These are phyloP conservation scores for Mycocentrospora acerina DNA, from an alignment of 2,329 filamentous ascomycete genomes.

Conservation along the genomic window DNA sequence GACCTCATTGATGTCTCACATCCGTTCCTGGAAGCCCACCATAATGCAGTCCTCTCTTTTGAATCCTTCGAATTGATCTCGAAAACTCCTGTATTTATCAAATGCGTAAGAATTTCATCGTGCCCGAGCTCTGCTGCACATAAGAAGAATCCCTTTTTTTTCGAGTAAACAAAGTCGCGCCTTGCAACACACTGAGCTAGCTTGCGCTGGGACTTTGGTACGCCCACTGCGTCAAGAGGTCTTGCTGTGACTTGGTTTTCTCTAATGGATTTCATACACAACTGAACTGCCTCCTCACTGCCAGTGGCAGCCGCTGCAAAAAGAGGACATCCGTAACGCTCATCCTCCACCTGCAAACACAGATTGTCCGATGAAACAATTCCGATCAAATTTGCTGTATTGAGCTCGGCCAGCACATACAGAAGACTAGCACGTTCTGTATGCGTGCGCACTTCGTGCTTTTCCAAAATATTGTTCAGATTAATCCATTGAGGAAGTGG, in stretches of 20 bases:
- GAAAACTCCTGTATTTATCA: conserved; percentile 18
- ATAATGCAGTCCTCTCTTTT: conserved; percentile 5
- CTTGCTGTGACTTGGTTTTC: conserved; percentile 13
- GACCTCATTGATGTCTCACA: conserved; percentile 1
- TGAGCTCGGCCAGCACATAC: conserved; percentile 24
- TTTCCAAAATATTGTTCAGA: conserved; percentile 37
- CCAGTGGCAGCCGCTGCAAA: conserved; percentile 40
- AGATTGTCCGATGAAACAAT: conserved; percentile 15
- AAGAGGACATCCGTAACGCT: conserved; percentile 39
- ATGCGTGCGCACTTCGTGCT: conserved; percentile 19
- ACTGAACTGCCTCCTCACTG: conserved; percentile 25
- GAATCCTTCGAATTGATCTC: conserved; percentile 12
- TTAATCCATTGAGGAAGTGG: conserved; percentile 29
- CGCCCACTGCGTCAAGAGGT: conserved; percentile 3
- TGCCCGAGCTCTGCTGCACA: conserved; percentile 25
- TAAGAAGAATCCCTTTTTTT: conserved; percentile 16
- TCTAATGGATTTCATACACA: conserved; percentile 14
- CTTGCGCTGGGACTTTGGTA: conserved; percentile 1
- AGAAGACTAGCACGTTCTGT: conserved; percentile 12
- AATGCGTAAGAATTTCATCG: conserved; percentile 15
- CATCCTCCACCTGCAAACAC: conserved; percentile 22
- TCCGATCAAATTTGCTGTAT: conserved; percentile 32
- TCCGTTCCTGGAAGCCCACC: conserved; percentile 7
- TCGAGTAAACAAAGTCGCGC: conserved; percentile 12
- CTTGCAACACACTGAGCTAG: no score